Evolutionary conservation across 371 early-diverging fungal species (phyloP).

Genomic region (Rhizopus sp.): DNA sequence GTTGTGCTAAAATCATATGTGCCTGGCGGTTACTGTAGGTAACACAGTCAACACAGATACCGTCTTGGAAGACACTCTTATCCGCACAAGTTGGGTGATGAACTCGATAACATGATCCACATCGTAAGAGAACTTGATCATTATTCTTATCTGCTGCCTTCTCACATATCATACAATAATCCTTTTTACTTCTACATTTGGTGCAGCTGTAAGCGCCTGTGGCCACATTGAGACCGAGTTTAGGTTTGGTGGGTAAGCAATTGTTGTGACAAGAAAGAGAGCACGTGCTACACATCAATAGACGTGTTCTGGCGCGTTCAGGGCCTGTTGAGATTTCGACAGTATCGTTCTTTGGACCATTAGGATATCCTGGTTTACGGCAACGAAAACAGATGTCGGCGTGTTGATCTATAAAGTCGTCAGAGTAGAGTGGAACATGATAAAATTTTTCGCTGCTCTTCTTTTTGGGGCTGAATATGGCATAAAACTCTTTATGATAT

Average conservation of each 20-base stretch:
- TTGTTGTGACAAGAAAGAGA: conserved; percentile 41
- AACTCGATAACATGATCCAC: conserved; percentile 37
- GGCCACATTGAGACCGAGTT: neutral
- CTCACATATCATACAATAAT: conserved; percentile 17
- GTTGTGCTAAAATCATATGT: conserved; percentile 5
- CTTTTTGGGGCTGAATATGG: neutral
- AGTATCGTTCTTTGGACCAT: conserved; percentile 7
- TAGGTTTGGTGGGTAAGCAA: conserved; percentile 24
- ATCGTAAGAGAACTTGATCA: conserved; percentile 34
- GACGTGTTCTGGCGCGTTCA: conserved; percentile 5
- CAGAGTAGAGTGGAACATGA: conserved; percentile 1
- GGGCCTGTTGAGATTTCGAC: conserved; percentile 6
- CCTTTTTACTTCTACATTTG: conserved; percentile 7
- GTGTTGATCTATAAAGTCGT: conserved; percentile 15
- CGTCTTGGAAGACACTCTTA: conserved; percentile 26
- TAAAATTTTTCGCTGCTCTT: neutral
- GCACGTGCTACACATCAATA: conserved; percentile 48
- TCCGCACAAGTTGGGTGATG: conserved; percentile 42
- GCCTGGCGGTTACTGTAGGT: conserved; percentile 16
- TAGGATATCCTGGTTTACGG: neutral
- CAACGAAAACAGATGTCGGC: conserved; percentile 12
- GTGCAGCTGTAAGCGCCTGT: conserved; percentile 10
- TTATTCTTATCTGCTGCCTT: conserved; percentile 1
- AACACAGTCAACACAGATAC: conserved; percentile 45
- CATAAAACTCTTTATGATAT: conserved; percentile 11